Conservation (phyloP, 2,329 filamentous ascomycete genomes). For the Ophiostoma ips region DNA sequence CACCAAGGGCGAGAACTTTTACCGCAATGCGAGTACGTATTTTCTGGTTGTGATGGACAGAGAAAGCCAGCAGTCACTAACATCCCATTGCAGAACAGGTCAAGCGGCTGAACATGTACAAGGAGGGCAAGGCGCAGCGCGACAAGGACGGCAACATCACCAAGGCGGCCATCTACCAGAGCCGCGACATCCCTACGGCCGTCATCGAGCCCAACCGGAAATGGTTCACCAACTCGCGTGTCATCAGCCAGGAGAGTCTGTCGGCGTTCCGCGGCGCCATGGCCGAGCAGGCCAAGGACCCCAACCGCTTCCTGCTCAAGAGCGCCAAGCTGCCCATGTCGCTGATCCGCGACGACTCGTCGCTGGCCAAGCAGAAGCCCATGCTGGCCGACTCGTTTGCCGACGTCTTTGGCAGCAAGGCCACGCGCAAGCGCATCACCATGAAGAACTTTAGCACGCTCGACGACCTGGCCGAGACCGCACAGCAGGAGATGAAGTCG, state of each 20-base stretch:
- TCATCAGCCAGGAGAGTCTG: slow-evolving; percentile 67
- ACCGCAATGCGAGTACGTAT: slow-evolving; percentile 37
- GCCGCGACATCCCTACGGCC: slow-evolving; percentile 64
- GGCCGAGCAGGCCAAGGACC: slow-evolving; percentile 76
- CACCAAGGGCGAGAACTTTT: slow-evolving; percentile 96
- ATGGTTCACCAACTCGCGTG: slow-evolving; percentile 92
- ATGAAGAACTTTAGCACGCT: slow-evolving; percentile 56
- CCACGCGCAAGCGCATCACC: slow-evolving; percentile 78
- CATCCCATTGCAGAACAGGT: slow-evolving; percentile 10
- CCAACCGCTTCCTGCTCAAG: slow-evolving; percentile 89
- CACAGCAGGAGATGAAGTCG: slow-evolving; percentile 63
- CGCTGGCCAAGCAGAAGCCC: slow-evolving; percentile 47
- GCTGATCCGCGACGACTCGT: slow-evolving; percentile 65
- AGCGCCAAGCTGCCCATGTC: slow-evolving; percentile 96
- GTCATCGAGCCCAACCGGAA: slow-evolving; percentile 91
- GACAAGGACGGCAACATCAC: slow-evolving; percentile 76
- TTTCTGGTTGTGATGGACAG: neutral
- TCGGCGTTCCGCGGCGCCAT: slow-evolving; percentile 74
- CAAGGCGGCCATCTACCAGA: slow-evolving; percentile 43
- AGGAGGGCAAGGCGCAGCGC: slow-evolving; percentile 68
- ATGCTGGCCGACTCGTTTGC: slow-evolving; percentile 41
- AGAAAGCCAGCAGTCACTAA: neutral
- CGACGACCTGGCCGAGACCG: slow-evolving; percentile 66
- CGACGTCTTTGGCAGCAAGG: slow-evolving; percentile 85
- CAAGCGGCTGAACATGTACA: slow-evolving; percentile 51